Evolutionary conservation across 345 rosid genomes (phyloP), one percentile per base, ranked within the genome.

Genomic region (Sisymbrium altissimum): DNA sequence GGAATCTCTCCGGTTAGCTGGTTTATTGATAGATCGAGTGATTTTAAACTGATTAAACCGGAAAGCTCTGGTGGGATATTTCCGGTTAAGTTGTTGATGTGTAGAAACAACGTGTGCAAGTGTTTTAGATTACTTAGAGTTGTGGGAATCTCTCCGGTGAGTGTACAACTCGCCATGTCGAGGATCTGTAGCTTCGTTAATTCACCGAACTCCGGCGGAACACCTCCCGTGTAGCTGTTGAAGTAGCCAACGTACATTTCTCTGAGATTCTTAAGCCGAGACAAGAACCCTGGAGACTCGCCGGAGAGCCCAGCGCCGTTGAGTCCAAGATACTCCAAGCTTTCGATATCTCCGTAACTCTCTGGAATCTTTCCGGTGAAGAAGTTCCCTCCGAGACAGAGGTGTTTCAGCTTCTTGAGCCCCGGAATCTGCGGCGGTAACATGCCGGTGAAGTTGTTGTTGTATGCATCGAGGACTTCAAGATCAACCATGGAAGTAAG

Each of bases 1-100:
- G 98, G 98, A 48, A 94, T 86, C 70, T 86, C 95, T 18, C 98
- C 98, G 18, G 81, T 83, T 21, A 94, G 78, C 21, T 54, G 48
- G 44, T 94, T 94, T 7, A 77, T 56, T 1, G 97, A 94, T 6
- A 94, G 78, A 63, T 94, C 98, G 9, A 91, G 89, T 9, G 95
- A 89, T 72, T 85, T 80, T 74, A 94, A 80, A 61, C 87, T 86
- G 62, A 75, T 7, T 61, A 94, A 71, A 66, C 81, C 83, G 10
- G 97, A 88, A 5, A 94, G 83, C 64, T 91, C 88, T 0, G 90
- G 64, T 4, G 98, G 98, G 4, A 94, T 84, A 9, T 17, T 32
- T 19, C 98, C 98, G 15, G 90, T 84, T 38, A 94, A 86, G 13
- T 73, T 80, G 77, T 94, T 94, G 50, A 82, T 1, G 23, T 91